These are phyloP conservation scores for Candida freyschussii DNA, from an alignment of 1,139 yeast species.

Conservation along the genomic window DNA sequence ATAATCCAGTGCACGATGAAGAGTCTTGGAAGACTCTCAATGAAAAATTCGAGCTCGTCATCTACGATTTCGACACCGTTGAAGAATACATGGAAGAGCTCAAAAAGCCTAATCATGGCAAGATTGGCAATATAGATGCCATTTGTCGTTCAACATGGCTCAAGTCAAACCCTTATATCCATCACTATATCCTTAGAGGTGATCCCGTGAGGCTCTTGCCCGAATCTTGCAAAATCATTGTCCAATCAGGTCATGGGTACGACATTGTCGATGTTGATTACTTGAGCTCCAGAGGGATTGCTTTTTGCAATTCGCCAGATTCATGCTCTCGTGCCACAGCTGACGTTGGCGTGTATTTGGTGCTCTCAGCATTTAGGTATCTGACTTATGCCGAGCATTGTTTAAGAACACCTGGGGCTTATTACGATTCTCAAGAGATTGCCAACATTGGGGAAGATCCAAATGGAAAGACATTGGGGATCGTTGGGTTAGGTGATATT, in stretches of 20 bases:
- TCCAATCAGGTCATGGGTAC: slow-evolving; percentile 37
- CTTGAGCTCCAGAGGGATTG: slow-evolving; percentile 29
- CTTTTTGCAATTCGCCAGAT: slow-evolving; percentile 35
- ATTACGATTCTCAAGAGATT: slow-evolving; percentile 27
- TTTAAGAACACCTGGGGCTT: slow-evolving; percentile 29
- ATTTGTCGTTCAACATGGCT: slow-evolving; percentile 35
- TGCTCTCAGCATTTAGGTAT: slow-evolving; percentile 30
- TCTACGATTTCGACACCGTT: slow-evolving; percentile 31
- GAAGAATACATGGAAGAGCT: slow-evolving; percentile 32
- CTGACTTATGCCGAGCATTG: slow-evolving; percentile 34
- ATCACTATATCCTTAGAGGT: slow-evolving; percentile 31
- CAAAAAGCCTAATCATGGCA: slow-evolving; percentile 31
- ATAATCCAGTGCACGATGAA: slow-evolving; percentile 31
- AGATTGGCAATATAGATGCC: slow-evolving; percentile 31
- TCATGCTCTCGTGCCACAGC: slow-evolving; percentile 36
- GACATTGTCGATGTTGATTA: slow-evolving; percentile 36
- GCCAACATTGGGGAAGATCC: slow-evolving; percentile 32
- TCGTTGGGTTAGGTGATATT: slow-evolving; percentile 36
- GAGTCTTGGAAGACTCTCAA: slow-evolving; percentile 32
- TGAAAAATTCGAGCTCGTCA: slow-evolving; percentile 31
- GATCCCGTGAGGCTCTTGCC: slow-evolving; percentile 31
- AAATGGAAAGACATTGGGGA: slow-evolving; percentile 32
- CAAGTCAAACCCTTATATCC: slow-evolving; percentile 32
- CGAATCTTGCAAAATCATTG: slow-evolving; percentile 31
- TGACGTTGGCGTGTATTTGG: slow-evolving; percentile 31